These are phyloP conservation scores for Epichloe brachyelytri DNA, from an alignment of 2,329 filamentous ascomycete genomes.

Conservation along the genomic window DNA sequence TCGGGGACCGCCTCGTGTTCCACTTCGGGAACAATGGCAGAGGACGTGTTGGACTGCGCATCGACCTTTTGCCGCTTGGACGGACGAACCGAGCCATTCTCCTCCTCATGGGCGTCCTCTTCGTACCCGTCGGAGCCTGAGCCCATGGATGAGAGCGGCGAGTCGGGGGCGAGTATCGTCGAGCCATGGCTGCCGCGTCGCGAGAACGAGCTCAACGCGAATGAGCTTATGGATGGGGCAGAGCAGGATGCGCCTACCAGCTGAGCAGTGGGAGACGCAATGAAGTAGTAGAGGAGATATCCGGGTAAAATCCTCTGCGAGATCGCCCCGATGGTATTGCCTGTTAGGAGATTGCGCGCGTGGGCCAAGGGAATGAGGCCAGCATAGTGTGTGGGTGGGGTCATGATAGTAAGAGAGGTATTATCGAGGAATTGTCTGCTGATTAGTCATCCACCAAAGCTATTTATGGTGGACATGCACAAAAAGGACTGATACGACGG, in stretches of 20 bases:
- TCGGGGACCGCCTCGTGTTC: slow-evolving; percentile 34
- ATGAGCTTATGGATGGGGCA: background rate
- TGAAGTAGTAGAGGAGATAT: background rate
- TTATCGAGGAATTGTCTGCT: too few relatives aligned
- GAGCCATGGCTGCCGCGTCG: slow-evolving; percentile 20
- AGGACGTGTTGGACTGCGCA: slow-evolving; percentile 31
- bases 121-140: slow-evolving; percentile 32
- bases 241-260: background rate
- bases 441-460: too few relatives aligned
- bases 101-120: slow-evolving; percentile 30
- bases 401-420: background rate
- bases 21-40: slow-evolving; percentile 27
- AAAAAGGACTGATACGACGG: too few relatives aligned
- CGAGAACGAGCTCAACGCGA: background rate
- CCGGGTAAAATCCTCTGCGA: too few relatives aligned
- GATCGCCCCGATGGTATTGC: background rate
- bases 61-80: slow-evolving; percentile 35
- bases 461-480: too few relatives aligned
- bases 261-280: background rate
- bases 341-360: background rate
- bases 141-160: slow-evolving; percentile 34
- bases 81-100: slow-evolving; percentile 27
- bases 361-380: slow-evolving; percentile 2
- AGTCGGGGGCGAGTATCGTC: slow-evolving; percentile 28
- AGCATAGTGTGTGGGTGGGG: slow-evolving; percentile 1